phyloP scores from a whole-genome alignment of 306 rosid genomes.

The Parietaria judaica region DNA sequence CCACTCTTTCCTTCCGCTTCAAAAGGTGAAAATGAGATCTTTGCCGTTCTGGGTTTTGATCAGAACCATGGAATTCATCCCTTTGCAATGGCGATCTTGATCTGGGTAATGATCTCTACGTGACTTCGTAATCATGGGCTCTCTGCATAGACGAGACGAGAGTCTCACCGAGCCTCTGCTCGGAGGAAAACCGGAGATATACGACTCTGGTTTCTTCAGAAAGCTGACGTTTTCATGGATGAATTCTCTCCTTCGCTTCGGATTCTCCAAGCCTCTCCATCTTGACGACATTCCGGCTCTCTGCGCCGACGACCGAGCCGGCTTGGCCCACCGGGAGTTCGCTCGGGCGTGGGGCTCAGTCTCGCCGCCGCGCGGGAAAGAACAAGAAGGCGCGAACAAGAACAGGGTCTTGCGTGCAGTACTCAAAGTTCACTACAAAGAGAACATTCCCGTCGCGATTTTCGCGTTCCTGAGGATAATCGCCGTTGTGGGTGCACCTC shows the following conservation, averaged over 20 bases:
- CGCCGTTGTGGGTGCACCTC: constrained; percentile 45
- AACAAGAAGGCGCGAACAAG: neutral
- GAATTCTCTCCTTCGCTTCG: constrained; percentile 43
- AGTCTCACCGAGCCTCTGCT: constrained; percentile 48
- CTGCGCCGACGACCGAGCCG: constrained; percentile 54
- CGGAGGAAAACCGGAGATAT: constrained; percentile 16
- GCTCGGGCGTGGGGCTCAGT: constrained; percentile 43
- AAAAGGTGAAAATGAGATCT: too few species aligned
- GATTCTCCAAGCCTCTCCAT: constrained; percentile 42
- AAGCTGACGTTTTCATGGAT: constrained; percentile 64
- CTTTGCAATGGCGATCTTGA: constrained; percentile 33
- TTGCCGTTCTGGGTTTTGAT: too few species aligned
- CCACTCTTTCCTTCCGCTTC: too few species aligned
- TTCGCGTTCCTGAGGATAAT: constrained; percentile 38
- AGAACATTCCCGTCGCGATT: constrained; percentile 43
- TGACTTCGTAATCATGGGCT: too few species aligned
- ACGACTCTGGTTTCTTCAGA: constrained; percentile 28
- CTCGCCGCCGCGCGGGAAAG: constrained; percentile 24
- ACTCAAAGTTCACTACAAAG: constrained; percentile 41
- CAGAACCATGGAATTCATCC: constrained; percentile 17
- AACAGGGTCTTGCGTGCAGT: constrained; percentile 44
- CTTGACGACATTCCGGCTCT: constrained; percentile 60
- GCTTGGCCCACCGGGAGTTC: constrained; percentile 34
- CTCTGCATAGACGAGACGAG: constrained; percentile 8
- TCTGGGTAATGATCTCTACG: neutral